Conservation (phyloP, 2,329 filamentous ascomycete genomes). For the Ophiostoma tasmaniense region DNA sequence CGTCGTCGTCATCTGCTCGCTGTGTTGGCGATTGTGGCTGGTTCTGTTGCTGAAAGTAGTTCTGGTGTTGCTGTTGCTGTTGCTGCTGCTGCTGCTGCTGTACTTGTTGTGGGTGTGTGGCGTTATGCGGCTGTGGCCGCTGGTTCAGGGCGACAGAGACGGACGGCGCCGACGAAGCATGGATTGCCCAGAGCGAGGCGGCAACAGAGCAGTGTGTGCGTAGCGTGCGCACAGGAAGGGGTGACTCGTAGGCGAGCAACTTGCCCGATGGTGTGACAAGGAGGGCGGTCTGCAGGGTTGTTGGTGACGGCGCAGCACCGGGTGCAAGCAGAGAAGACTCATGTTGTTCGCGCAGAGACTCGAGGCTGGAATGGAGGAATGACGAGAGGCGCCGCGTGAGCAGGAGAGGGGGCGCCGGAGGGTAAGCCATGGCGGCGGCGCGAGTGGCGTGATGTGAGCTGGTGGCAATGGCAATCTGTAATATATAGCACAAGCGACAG, state of each 20-base stretch:
- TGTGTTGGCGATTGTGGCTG: neutral
- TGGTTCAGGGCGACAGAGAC: constrained; percentile 26
- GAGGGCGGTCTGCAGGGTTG: constrained; percentile 46
- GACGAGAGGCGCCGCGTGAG: constrained; percentile 56
- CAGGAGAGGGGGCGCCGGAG: constrained; percentile 49
- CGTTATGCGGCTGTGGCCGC: constrained; percentile 14
- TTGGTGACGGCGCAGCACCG: constrained; percentile 27
- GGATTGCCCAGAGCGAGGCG: constrained; percentile 52
- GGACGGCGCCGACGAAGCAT: constrained; percentile 36
- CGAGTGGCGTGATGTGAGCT: neutral
- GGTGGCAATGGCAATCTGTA: neutral
- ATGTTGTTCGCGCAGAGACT: constrained; percentile 15
- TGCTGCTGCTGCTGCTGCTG: neutral
- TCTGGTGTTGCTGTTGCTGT: neutral
- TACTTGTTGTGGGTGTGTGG: neutral
- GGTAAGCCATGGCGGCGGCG: constrained; percentile 22
- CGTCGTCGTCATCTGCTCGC: constrained; percentile 16
- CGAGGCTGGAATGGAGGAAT: constrained; percentile 51
- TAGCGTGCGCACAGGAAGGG: constrained; percentile 46
- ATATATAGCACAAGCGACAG: neutral
- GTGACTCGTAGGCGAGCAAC: constrained; percentile 53
- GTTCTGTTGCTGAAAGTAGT: constrained; percentile 2
- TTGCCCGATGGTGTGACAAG: constrained; percentile 53
- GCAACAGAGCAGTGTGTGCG: constrained; percentile 58
- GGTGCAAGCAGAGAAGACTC: neutral